A percentile compares a stretch with the other conserved stretches of the same genome.
These are phyloP conservation scores for Hippophae tibetana DNA, from an alignment of 306 rosid genomes.

Conservation along the genomic window DNA sequence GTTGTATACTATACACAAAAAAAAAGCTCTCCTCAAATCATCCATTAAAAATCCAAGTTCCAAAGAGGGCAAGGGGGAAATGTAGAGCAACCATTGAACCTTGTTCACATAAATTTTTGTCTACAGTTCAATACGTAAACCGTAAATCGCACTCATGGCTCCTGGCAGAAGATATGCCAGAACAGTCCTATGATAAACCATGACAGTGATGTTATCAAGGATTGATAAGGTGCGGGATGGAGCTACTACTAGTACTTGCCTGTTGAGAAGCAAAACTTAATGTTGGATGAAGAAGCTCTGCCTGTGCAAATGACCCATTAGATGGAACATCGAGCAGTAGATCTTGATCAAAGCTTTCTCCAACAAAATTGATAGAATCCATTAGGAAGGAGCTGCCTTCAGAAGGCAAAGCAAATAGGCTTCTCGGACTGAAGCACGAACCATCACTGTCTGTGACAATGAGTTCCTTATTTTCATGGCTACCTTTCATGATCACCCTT, in stretches of 20 bases:
- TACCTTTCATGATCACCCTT: conserved; percentile 39
- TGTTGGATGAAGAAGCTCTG: conserved; percentile 69
- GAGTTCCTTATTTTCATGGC: conserved; percentile 49
- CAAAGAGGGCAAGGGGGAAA: conserved; percentile 30
- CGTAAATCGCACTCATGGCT: conserved; percentile 23
- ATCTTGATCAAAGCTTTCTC: conserved; percentile 68
- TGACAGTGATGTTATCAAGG: conserved; percentile 29
- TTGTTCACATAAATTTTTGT: conserved; percentile 32
- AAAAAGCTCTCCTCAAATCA: conserved; percentile 45
- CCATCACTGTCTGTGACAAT: conserved; percentile 41
- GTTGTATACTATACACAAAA: conserved; percentile 60
- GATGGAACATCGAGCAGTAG: conserved; percentile 80
- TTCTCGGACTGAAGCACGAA: conserved; percentile 68
- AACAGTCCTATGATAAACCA: conserved; percentile 13
- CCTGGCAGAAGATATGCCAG: conserved; percentile 26
- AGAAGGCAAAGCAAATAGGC: conserved; percentile 75
- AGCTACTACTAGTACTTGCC: conserved; percentile 82
- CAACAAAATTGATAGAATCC: conserved; percentile 56
- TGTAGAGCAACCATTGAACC: conserved; percentile 47
- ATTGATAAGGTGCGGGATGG: conserved; percentile 37
- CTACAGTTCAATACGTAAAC: conserved; percentile 22
- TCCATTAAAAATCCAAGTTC: conserved; percentile 34
- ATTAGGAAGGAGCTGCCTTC: conserved; percentile 63
- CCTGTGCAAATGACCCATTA: conserved; percentile 74
- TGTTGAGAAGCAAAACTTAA: conserved; percentile 48